Base-by-base conservation (phyloP, 768 basidiomycete species). In the Boletales sp. region DNA sequence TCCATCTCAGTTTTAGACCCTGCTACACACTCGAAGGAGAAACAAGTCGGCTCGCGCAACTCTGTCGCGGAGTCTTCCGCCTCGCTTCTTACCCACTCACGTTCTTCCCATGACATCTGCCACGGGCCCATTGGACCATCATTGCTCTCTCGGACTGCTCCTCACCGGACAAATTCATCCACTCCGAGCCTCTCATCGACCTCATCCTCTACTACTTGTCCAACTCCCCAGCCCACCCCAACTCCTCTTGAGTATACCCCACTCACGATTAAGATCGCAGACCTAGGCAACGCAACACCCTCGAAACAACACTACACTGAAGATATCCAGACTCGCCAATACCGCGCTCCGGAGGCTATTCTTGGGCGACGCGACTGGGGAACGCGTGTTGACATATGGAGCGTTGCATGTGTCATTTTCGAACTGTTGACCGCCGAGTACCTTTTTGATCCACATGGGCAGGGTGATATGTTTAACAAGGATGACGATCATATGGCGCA, bases 401-500 rank as follows among this genome's bases (percentile, higher is more conserved):
- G 86, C 58, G 83, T 91, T 21, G 94, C 90, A 18, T 94, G 92
- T 69, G 77, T 97, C 61, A 81, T 89, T 38, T 97, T 97, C 59
- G 94, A 97, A 68, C 77, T 97, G 54, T 72, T 94, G 52, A 94
- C 91, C 1, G 89, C 89, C 18, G 94, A 95, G 66, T 94, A 86
- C 65, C 79, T 97, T 37, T 95, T 97, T 65, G 93, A 95, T 63
- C 90, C 90, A 14, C 87, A 89, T 53, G 83, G 82, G 24, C 86
- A 89, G 67, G 82, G 83, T 21, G 84, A 86, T 56, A 70, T 88
- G 40, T 94, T 91, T 61, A 85, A 83, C 51, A 94, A 94, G 69
- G 93, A 97, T 67, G 93, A 94, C 62, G 95, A 97, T 66, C 94
- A 97, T 59, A 83, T 94, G 79, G 94, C 94, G 32, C 93, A 94